Evolutionary conservation across 1,284 basidiomycete genomes (phyloP).

Genomic region (Fomitopsis pinicola): DNA sequence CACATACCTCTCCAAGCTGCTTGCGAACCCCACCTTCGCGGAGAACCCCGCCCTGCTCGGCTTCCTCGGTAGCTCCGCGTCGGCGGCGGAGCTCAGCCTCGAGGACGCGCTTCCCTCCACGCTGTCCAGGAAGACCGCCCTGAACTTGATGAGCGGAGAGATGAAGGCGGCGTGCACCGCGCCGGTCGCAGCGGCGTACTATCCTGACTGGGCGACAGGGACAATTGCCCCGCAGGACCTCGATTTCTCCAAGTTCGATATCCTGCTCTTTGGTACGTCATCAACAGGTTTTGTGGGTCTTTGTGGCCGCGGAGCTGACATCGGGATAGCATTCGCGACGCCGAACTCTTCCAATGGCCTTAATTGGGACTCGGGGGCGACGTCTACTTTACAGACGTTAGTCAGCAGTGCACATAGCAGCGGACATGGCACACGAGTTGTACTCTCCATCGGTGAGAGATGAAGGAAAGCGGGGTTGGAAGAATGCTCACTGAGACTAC

Average conservation of each 20-base stretch:
- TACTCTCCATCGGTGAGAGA: constrained; percentile 65
- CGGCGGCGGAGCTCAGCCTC: constrained; percentile 27
- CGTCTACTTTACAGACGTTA: constrained; percentile 53
- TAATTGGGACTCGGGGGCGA: constrained; percentile 52
- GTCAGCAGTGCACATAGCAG: constrained; percentile 55
- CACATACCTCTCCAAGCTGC: constrained; percentile 37
- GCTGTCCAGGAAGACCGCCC: constrained; percentile 37
- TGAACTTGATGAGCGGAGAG: neutral
- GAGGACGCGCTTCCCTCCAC: constrained; percentile 45
- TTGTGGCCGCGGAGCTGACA: neutral
- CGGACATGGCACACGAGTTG: constrained; percentile 58
- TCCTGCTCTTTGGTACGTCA: constrained; percentile 56
- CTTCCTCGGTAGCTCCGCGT: constrained; percentile 31
- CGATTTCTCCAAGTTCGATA: constrained; percentile 69
- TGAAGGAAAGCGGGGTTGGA: neutral
- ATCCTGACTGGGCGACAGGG: constrained; percentile 63
- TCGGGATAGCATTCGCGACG: constrained; percentile 58
- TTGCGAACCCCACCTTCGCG: constrained; percentile 30
- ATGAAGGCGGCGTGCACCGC: neutral
- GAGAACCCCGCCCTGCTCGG: constrained; percentile 28
- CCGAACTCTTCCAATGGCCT: constrained; percentile 57
- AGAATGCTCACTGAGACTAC: neutral
- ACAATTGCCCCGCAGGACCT: constrained; percentile 57
- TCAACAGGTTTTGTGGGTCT: neutral
- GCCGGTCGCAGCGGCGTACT: constrained; percentile 48